phyloP scores from a whole-genome alignment of 139 green algal genomes.

The Closterium sp. region DNA sequence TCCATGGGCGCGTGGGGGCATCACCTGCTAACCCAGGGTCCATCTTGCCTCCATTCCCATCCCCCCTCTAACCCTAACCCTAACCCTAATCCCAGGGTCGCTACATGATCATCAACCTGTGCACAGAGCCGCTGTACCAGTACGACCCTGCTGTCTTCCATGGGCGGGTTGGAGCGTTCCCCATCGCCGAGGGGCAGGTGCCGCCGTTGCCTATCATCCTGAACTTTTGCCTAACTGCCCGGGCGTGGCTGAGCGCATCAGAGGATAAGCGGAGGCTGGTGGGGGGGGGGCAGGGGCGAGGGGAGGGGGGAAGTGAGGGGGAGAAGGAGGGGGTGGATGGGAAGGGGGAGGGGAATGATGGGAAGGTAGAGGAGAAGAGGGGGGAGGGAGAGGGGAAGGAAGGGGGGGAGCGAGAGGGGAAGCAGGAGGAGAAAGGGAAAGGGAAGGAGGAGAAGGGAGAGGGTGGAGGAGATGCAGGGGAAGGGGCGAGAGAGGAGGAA shows the following conservation, averaged over 20 bases:
- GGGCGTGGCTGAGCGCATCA: not conserved
- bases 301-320: not conserved
- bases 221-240: not conserved
- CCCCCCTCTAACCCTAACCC: too few relatives aligned
- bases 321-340: not conserved
- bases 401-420: not conserved
- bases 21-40: too few relatives aligned
- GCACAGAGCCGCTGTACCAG: slow-evolving; percentile 44
- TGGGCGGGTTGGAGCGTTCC: not conserved
- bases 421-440: not conserved
- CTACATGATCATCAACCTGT: slow-evolving; percentile 42
- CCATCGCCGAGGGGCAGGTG: not conserved
- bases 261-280: not conserved
- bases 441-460: not conserved
- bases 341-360: not conserved
- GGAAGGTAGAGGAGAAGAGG: not conserved
- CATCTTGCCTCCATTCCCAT: not conserved
- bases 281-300: not conserved
- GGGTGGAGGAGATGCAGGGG: too few relatives aligned
- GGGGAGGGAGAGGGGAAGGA: not conserved
- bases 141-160: slow-evolving; percentile 43
- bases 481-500: not conserved
- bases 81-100: not conserved
- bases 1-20: slow-evolving; percentile 17
- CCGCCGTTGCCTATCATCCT: not conserved